Conservation (phyloP, 2,329 filamentous ascomycete genomes). For the Geosmithia morbida region DNA sequence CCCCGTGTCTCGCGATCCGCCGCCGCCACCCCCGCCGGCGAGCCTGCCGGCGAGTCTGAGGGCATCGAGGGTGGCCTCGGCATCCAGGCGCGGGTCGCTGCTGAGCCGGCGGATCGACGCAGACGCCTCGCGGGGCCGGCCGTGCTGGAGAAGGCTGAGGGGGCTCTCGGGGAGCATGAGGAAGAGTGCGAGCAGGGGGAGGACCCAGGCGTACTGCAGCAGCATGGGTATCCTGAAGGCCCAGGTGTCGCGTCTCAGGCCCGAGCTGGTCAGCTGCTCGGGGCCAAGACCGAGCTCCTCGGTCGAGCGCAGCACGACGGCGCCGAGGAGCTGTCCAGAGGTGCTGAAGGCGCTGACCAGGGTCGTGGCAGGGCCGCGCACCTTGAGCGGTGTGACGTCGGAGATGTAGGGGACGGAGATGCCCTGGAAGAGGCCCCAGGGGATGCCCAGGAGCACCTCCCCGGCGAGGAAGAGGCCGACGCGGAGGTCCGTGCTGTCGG, state of each 20-base stretch:
- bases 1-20: slow-evolving; percentile 5
- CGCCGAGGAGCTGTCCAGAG: slow-evolving; percentile 20
- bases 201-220: slow-evolving; percentile 22
- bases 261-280: background rate
- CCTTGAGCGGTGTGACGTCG: slow-evolving; percentile 15
- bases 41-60: slow-evolving; percentile 14
- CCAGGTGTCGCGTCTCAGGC: slow-evolving; percentile 10
- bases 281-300: slow-evolving; percentile 6
- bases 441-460: slow-evolving; percentile 19
- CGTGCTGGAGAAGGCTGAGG: slow-evolving; percentile 20
- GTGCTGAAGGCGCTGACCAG: slow-evolving; percentile 25
- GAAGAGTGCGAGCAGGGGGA: slow-evolving; percentile 16
- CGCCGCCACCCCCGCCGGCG: slow-evolving; percentile 2
- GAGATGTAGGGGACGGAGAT: slow-evolving; percentile 21
- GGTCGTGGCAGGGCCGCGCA: slow-evolving; percentile 20
- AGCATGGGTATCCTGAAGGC: slow-evolving; percentile 22
- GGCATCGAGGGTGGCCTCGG: slow-evolving; percentile 18
- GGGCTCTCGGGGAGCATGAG: slow-evolving; percentile 22
- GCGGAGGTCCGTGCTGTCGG: background rate
- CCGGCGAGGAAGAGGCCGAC: slow-evolving; percentile 12
- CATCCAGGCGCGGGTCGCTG: slow-evolving; percentile 11
- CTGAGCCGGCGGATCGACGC: slow-evolving; percentile 13
- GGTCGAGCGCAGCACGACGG: slow-evolving; percentile 16
- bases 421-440: slow-evolving; percentile 17
- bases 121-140: slow-evolving; percentile 13